Conservation (phyloP, 495 filamentous ascomycete genomes). For the Podospora appendiculata region DNA sequence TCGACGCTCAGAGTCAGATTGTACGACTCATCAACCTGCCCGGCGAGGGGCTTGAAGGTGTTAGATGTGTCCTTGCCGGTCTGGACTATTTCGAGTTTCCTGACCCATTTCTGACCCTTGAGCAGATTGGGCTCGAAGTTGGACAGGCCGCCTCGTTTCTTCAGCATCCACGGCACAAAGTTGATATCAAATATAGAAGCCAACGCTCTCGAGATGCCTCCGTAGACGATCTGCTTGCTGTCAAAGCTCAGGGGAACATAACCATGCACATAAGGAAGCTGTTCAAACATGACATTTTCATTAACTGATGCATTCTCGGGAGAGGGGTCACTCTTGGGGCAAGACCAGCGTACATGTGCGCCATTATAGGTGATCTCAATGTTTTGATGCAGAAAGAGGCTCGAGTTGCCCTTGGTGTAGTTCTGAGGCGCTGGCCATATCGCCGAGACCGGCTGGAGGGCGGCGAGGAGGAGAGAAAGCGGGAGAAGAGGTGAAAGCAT, state of each 20-base stretch:
- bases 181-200: constrained; percentile 50
- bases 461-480: constrained; percentile 25
- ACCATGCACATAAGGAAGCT: constrained; percentile 35
- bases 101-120: constrained; percentile 40
- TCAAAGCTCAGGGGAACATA: constrained; percentile 28
- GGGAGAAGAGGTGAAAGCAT: constrained; percentile 27
- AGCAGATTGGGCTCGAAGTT: constrained; percentile 51
- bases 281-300: constrained; percentile 22
- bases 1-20: constrained; percentile 45
- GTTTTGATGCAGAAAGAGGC: constrained; percentile 47
- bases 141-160: constrained; percentile 43
- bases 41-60: constrained; percentile 50
- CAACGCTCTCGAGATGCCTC: constrained; percentile 36
- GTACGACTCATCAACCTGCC: constrained; percentile 67
- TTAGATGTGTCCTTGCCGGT: constrained; percentile 43
- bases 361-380: constrained; percentile 51
- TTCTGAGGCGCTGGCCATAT: constrained; percentile 54
- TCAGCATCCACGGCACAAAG: constrained; percentile 71
- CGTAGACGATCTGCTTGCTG: constrained; percentile 42
- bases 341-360: constrained; percentile 38
- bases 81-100: constrained; percentile 51
- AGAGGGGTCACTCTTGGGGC: constrained; percentile 8
- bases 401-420: constrained; percentile 43
- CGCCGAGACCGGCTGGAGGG: constrained; percentile 30
- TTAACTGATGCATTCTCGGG: constrained; percentile 1